Conservation (phyloP, 768 basidiomycete species). For the Auriscalpium vulgare region DNA sequence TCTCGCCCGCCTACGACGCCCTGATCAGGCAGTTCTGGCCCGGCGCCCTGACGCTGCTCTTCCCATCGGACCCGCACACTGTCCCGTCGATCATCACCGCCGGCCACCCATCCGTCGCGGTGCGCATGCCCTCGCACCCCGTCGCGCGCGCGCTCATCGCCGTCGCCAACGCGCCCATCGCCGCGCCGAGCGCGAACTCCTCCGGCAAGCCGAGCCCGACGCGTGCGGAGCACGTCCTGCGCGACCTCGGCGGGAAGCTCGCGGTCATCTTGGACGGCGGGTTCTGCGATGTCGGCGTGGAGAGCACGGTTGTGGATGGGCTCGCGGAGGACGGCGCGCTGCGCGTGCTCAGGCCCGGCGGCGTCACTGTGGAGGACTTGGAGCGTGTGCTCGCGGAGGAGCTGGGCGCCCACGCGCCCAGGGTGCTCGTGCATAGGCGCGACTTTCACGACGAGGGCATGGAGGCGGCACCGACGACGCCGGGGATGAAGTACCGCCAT, state of each 20-base stretch:
- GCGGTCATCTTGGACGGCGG: constrained; percentile 88
- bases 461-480: constrained; percentile 82
- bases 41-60: constrained; percentile 86
- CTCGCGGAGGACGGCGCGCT: constrained; percentile 66
- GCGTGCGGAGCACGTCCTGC: constrained; percentile 71
- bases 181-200: constrained; percentile 92
- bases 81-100: constrained; percentile 79
- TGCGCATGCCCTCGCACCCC: constrained; percentile 92
- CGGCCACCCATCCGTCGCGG: constrained; percentile 70
- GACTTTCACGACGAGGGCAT: constrained; percentile 67
- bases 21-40: constrained; percentile 92
- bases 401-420: constrained; percentile 23
- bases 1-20: constrained; percentile 58
- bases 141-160: constrained; percentile 87
- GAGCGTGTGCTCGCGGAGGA: constrained; percentile 44
- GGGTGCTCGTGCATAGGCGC: constrained; percentile 69
- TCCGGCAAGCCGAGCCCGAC: constrained; percentile 95
- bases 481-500: constrained; percentile 98
- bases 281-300: constrained; percentile 79
- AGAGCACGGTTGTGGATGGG: constrained; percentile 94
- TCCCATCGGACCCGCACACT: constrained; percentile 56
- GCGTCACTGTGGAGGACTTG: constrained; percentile 85
- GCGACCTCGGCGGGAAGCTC: constrained; percentile 69
- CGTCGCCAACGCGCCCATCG: constrained; percentile 63
- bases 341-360: constrained; percentile 85